A percentile compares a stretch with the other conserved stretches of the same genome.
These are phyloP conservation scores for Sporothrix phasma DNA, from an alignment of 2,329 filamentous ascomycete genomes.

Conservation along the genomic window DNA sequence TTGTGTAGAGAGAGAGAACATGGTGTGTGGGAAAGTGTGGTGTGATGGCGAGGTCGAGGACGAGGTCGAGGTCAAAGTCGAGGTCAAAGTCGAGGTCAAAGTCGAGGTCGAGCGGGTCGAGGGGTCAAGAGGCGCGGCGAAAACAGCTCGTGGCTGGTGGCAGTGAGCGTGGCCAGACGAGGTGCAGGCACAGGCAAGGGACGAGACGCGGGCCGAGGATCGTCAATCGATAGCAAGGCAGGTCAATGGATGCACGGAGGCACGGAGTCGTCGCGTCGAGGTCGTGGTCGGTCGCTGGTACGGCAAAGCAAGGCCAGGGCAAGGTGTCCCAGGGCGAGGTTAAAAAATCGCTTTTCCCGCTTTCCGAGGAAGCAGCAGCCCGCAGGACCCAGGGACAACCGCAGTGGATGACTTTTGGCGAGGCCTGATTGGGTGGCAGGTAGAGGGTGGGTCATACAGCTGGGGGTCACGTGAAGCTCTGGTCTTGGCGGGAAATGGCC, in stretches of 20 bases:
- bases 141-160: not conserved
- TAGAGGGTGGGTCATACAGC: not conserved
- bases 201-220: not conserved
- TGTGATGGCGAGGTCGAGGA: not conserved
- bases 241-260: not conserved
- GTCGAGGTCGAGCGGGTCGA: too few relatives aligned
- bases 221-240: too few relatives aligned
- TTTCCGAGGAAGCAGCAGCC: not conserved
- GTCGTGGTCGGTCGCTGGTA: not conserved
- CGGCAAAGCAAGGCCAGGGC: not conserved
- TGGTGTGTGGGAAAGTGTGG: not conserved
- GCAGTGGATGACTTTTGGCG: slow-evolving; percentile 10
- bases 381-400: not conserved
- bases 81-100: too few relatives aligned
- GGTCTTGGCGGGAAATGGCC: too few relatives aligned
- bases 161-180: not conserved
- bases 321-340: not conserved
- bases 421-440: not conserved
- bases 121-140: too few relatives aligned
- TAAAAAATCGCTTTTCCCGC: slow-evolving; percentile 1
- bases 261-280: not conserved
- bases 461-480: not conserved
- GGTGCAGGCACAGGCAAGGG: not conserved
- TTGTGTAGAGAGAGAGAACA: slow-evolving; percentile 18
- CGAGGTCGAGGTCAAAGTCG: not conserved